Base-by-base conservation (phyloP, 2,329 filamentous ascomycete species). In the Talaromyces sp. region DNA sequence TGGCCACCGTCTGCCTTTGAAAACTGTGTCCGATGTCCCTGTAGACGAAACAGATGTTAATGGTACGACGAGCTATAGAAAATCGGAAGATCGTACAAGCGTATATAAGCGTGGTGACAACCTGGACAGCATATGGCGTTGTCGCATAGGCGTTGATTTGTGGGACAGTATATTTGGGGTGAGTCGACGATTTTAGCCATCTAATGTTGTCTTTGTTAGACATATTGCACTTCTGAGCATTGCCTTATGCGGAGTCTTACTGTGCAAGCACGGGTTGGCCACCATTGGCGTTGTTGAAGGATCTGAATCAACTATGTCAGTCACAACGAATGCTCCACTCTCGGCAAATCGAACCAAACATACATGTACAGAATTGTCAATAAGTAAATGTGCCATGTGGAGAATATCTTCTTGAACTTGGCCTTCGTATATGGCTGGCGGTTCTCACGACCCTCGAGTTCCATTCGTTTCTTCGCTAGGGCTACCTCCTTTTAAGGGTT, bases 331-430 rank as follows among this genome's bases (percentile, higher is more conserved):
- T 50, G 27, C 27, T 31, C 7, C 27, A 31, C 27, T 13, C 24
- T 50, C 13, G 16, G 10, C 27, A 33, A 19, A 14, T 22, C 14
- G 2, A 5, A 14, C 31, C 11, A 37, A 22, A 22, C 77, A 56
- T 66, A 82, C 71, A 89, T 81, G 71, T 90, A 90, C 1, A 89
- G 74, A 0, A 85, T 63, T 0, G 82, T 82, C 3, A 90, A 76
- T 0, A 83, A 68, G 63, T 87, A 90, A 1, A 90, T 85, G 67
- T 88, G 87, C 88, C 88, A 90, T 6, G 83, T 85, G 0, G 81
- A 79, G 64, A 89, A 84, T 19, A 90, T 89, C 69, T 83, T 85
- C 73, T 81, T 82, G 45, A 90, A 70, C 74, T 87, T 89, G 2
- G 75, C 72, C 61, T 75, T 77, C 0, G 81, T 83, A 67, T 82